Evolutionary conservation across 495 filamentous ascomycete genomes (phyloP).

Genomic region (Articulospora tetracladia): DNA sequence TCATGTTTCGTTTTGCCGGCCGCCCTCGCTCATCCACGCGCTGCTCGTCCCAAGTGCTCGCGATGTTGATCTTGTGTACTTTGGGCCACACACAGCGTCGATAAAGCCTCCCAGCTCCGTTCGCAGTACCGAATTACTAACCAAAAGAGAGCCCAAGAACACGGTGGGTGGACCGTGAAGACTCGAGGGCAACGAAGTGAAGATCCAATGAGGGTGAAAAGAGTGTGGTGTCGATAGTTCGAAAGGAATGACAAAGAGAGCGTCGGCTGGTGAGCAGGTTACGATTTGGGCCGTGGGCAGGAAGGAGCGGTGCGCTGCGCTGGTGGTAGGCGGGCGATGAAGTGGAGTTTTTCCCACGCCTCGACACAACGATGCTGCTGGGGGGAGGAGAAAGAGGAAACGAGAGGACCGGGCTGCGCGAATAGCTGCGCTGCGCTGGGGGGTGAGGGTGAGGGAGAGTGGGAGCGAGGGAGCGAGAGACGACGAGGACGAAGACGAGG

Average conservation of each 20-base stretch:
- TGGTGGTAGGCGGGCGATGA: not conserved
- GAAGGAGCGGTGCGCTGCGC: not conserved
- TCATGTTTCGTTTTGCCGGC: slow-evolving; percentile 19
- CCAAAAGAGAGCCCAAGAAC: slow-evolving; percentile 13
- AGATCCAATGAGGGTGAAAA: slow-evolving; percentile 23
- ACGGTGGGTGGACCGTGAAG: slow-evolving; percentile 7
- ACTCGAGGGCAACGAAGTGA: slow-evolving; percentile 8
- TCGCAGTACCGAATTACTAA: not conserved
- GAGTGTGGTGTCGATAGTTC: slow-evolving; percentile 3
- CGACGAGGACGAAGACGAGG: not conserved
- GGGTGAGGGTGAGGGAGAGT: not conserved
- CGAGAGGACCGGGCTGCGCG: not conserved
- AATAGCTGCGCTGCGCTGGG: not conserved
- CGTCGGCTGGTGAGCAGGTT: not conserved
- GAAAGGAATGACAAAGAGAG: not conserved
- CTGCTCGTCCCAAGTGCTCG: not conserved
- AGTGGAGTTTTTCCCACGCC: not conserved
- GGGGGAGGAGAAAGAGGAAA: not conserved
- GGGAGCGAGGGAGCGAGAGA: not conserved
- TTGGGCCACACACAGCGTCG: slow-evolving; percentile 4
- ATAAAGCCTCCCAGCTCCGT: slow-evolving; percentile 1
- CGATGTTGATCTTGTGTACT: slow-evolving; percentile 8
- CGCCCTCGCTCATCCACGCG: slow-evolving; percentile 18
- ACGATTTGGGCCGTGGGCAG: not conserved
- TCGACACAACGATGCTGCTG: not conserved